A percentile compares a stretch with the other conserved stretches of the same genome.
phyloP scores from a whole-genome alignment of 2,329 filamentous ascomycete genomes.

The Trichoderma atrobrunneum region DNA sequence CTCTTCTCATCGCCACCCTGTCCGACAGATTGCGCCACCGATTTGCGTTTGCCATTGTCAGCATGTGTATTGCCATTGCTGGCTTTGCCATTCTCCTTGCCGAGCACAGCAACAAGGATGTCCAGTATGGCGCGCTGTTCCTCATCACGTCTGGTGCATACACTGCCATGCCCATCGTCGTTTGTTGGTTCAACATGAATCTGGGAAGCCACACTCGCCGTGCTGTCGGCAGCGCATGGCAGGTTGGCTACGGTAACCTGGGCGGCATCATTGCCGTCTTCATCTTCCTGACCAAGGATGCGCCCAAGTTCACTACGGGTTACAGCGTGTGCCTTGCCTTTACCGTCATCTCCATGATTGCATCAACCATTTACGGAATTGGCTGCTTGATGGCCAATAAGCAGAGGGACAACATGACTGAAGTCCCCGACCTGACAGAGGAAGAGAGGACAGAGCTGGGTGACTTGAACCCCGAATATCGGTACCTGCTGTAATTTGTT shows the following conservation, averaged over 20 bases:
- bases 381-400: slow-evolving; percentile 60
- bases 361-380: slow-evolving; percentile 58
- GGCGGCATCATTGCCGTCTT: slow-evolving; percentile 77
- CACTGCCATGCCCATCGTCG: slow-evolving; percentile 82
- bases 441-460: slow-evolving; percentile 61
- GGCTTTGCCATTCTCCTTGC: slow-evolving; percentile 74
- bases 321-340: slow-evolving; percentile 78
- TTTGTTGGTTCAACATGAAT: slow-evolving; percentile 84
- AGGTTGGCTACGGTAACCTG: slow-evolving; percentile 75
- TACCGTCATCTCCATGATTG: slow-evolving; percentile 61
- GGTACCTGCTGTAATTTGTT: slow-evolving; percentile 51
- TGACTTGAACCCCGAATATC: slow-evolving; percentile 58
- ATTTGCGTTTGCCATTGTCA: slow-evolving; percentile 67
- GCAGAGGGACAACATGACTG: slow-evolving; percentile 49
- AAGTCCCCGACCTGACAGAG: slow-evolving; percentile 48
- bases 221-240: slow-evolving; percentile 70
- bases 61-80: slow-evolving; percentile 65
- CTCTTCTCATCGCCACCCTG: slow-evolving; percentile 68
- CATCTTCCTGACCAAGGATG: slow-evolving; percentile 63
- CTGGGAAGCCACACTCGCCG: slow-evolving; percentile 69
- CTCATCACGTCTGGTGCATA: slow-evolving; percentile 78
- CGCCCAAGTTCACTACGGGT: slow-evolving; percentile 66
- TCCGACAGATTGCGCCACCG: slow-evolving; percentile 74
- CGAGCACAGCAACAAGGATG: slow-evolving; percentile 62
- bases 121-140: slow-evolving; percentile 80